Percentiles rank a stretch among this genome's conserved stretches.
Evolutionary conservation across 192 early-diverging fungal genomes (phyloP).

Genomic region (Paraglomus brasilianum): DNA sequence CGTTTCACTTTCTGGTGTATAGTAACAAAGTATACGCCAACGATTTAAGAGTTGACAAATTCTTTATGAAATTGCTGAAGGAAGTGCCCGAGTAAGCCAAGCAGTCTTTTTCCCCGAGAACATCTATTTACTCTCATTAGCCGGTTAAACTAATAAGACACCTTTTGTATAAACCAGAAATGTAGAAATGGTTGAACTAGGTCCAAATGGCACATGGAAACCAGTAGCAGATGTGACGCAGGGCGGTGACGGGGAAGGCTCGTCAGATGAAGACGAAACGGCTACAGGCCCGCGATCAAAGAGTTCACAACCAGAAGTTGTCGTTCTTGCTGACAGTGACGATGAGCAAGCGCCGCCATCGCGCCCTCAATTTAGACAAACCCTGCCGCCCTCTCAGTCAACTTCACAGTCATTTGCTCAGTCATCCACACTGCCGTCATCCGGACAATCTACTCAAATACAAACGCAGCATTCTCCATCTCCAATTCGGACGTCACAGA

Average conservation of each 20-base stretch:
- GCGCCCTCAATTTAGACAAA: slow-evolving; percentile 2
- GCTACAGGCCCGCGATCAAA: not conserved
- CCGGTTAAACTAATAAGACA: not conserved
- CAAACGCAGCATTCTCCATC: too few species aligned
- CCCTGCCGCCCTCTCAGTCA: too few species aligned
- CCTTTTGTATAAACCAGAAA: not conserved
- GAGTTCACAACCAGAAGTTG: not conserved
- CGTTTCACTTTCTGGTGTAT: not conserved
- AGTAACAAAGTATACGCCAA: not conserved
- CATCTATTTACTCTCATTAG: not conserved
- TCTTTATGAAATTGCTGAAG: not conserved
- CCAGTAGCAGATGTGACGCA: not conserved
- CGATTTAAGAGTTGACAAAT: not conserved
- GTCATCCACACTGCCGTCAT: too few species aligned
- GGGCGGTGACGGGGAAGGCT: not conserved
- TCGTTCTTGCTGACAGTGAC: slow-evolving; percentile 7
- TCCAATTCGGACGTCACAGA: too few species aligned
- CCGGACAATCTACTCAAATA: too few species aligned
- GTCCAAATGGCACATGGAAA: not conserved
- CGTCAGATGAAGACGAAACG: not conserved
- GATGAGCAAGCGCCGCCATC: not conserved
- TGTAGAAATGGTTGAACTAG: not conserved
- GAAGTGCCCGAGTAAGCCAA: slow-evolving; percentile 4
- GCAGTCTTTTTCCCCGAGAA: not conserved
- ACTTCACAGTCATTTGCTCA: too few species aligned